Evolutionary conservation across 1,284 basidiomycete genomes (phyloP).

Genomic region (Thelephora terrestris): DNA sequence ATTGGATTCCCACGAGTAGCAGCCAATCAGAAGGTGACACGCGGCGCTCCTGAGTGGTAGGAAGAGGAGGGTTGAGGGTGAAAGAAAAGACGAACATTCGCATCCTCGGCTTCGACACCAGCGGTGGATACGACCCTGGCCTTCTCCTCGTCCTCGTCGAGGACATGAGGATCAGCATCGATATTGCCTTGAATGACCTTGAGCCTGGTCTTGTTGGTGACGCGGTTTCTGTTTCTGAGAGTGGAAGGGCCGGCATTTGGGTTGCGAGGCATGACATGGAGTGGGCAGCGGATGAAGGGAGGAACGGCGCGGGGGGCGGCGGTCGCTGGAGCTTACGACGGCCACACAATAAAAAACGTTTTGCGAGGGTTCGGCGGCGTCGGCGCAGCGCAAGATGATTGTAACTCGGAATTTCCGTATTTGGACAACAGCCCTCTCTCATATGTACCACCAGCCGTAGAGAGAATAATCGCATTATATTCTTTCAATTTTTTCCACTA

Average conservation of each 20-base stretch:
- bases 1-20: conserved; percentile 35
- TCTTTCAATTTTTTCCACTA: no score
- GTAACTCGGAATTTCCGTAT: no score
- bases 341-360: no score
- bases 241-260: conserved; percentile 62
- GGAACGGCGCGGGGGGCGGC: conserved; percentile 7
- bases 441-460: no score
- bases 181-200: conserved; percentile 72
- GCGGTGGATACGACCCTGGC: conserved; percentile 50
- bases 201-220: conserved; percentile 86
- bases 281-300: conserved; percentile 16
- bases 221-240: conserved; percentile 75
- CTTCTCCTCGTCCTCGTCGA: conserved; percentile 78
- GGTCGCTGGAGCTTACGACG: no score
- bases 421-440: no score
- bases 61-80: conserved; percentile 24
- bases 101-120: conserved; percentile 81
- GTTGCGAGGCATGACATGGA: conserved; percentile 77
- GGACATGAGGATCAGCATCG: conserved; percentile 73
- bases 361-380: neutral
- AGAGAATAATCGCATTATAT: no score
- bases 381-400: neutral
- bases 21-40: conserved; percentile 41
- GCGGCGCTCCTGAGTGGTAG: conserved; percentile 34
- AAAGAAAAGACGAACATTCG: conserved; percentile 58